Percentiles rank a stretch among this genome's conserved stretches.
Conservation (phyloP, 169 alveolate genomes). For the Amoebophrya sp. region DNA sequence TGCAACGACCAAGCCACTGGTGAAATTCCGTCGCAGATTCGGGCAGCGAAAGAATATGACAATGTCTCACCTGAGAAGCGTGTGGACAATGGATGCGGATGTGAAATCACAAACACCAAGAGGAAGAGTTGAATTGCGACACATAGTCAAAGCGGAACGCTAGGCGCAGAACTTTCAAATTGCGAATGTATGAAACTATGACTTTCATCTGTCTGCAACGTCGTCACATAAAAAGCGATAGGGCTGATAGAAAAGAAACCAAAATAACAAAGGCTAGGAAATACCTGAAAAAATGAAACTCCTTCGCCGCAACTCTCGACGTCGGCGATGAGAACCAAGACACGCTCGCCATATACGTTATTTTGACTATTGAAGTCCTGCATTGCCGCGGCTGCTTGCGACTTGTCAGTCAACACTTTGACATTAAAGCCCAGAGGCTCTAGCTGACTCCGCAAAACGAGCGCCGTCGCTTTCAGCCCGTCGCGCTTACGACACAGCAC, state of each 20-base stretch:
- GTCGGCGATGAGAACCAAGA: not conserved
- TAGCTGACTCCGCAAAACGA: too few relatives aligned
- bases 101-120: not conserved
- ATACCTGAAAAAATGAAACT: too few relatives aligned
- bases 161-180: not conserved
- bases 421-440: too few relatives aligned
- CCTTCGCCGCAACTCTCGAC: not conserved
- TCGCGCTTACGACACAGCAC: not conserved
- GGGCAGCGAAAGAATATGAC: not conserved
- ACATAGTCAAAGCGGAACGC: too few relatives aligned
- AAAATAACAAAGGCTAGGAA: not conserved
- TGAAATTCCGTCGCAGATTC: not conserved
- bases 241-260: not conserved
- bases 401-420: not conserved
- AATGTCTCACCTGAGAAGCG: not conserved
- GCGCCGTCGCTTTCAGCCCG: not conserved
- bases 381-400: not conserved
- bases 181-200: not conserved
- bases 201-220: too few relatives aligned
- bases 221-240: too few relatives aligned
- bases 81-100: not conserved
- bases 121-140: not conserved
- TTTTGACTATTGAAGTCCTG: not conserved
- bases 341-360: not conserved
- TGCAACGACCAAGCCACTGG: not conserved